Evolutionary conservation across 2,329 filamentous ascomycete genomes (phyloP).

Genomic region (Pseudocercospora crystallina): DNA sequence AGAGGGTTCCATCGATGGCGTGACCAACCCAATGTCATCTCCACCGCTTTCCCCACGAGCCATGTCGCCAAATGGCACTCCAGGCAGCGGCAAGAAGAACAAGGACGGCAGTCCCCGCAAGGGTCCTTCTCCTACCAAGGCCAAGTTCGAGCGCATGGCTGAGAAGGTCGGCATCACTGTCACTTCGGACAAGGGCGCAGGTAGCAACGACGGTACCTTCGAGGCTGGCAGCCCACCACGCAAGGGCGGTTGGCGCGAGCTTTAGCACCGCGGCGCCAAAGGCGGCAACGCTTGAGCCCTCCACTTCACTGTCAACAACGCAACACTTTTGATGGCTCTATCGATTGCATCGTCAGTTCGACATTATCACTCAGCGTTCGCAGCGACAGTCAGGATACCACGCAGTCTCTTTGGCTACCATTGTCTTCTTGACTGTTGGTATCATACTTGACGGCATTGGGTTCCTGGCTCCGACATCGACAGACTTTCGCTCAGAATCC

Average conservation of each 20-base stretch:
- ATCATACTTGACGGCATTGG: too few relatives aligned
- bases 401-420: conserved; percentile 9
- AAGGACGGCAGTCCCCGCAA: conserved; percentile 26
- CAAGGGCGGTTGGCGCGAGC: conserved; percentile 35
- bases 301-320: neutral
- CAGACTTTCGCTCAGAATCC: too few relatives aligned
- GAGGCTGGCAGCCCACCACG: conserved; percentile 25
- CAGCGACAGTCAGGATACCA: conserved; percentile 6
- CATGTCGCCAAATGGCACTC: conserved; percentile 22
- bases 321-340: neutral
- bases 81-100: conserved; percentile 13
- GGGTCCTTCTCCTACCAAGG: conserved; percentile 44
- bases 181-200: conserved; percentile 18
- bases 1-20: conserved; percentile 29
- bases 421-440: neutral
- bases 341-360: neutral
- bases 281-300: conserved; percentile 7
- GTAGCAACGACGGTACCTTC: neutral
- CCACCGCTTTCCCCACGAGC: conserved; percentile 22
- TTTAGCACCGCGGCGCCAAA: conserved; percentile 30
- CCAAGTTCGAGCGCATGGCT: conserved; percentile 48
- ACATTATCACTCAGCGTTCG: too few relatives aligned
- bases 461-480: too few relatives aligned
- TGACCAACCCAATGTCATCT: conserved; percentile 24
- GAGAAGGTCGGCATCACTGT: conserved; percentile 45